Evolutionary conservation across 306 rosid genomes (phyloP), one percentile per base, ranked within the genome.

Genomic region (Macrotyloma uniflorum): DNA sequence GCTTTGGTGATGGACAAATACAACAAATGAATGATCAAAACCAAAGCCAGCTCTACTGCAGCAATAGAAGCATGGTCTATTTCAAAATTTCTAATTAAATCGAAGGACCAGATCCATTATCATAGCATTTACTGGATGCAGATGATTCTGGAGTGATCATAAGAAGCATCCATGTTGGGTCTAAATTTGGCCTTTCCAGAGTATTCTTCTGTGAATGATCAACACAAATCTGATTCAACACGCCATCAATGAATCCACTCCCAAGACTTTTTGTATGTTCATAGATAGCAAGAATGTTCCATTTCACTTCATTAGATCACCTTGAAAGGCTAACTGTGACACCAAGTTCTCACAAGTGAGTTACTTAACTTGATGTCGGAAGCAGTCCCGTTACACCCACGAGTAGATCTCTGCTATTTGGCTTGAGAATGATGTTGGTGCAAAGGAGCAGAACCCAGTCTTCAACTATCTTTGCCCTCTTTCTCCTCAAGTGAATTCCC

Each of bases 391-490:
- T 69, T 62, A 67, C 73, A 59, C 85, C 72, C 50, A 33, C 81
- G 51, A 76, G 88, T 84, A 46, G 79, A 76, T 72, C 85, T 79
- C 83, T 49, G 78, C 75, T 61, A 79, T 75, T 68, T 15, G 68
- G 80, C 63, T 50, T 77, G 82, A 87, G 89, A 86, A 78, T 73
- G 75, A 50, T 64, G 74, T 74, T 4, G 80, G 74, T 43, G 85
- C 82, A 62, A 83, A 54, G 74, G 83, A 77, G 76, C 76, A 58
- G 74, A 80, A 77, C 74, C 65, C 62, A 40, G 75, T 68, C 83
- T 81, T 84, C 90, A 58, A 80, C 81, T 82, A 89, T 78, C 80
- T 88, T 70, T 55, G 78, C 89, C n/a, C 86, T 68, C 85, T 88
- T 87, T 74, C 76, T 89, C 67, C 86, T 72, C 78, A 83, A 84